Conservation (phyloP, 1,139 yeast genomes). For the Hemisphaericaspora subhashii region DNA sequence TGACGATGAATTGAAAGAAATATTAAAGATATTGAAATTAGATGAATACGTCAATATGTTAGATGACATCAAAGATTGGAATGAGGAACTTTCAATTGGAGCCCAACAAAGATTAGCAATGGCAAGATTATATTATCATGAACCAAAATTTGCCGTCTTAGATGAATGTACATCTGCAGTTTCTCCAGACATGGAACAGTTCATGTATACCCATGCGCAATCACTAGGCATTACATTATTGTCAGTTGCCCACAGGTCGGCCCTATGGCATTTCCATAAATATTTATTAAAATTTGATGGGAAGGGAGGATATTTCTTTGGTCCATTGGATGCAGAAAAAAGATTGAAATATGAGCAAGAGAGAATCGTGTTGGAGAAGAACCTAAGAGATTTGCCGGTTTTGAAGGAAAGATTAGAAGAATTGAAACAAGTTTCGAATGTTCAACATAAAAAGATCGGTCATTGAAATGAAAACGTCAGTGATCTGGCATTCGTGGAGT, state of each 20-base stretch:
- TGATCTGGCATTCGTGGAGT: neutral
- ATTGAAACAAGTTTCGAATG: conserved; percentile 51
- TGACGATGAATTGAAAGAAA: conserved; percentile 62
- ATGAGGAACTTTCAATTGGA: conserved; percentile 84
- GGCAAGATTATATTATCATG: conserved; percentile 89
- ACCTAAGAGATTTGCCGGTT: conserved; percentile 64
- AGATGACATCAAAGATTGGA: conserved; percentile 77
- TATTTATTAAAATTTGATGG: conserved; percentile 83
- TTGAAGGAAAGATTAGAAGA: conserved; percentile 65
- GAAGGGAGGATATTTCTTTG: conserved; percentile 72
- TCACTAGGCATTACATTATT: conserved; percentile 76
- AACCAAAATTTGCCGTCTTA: conserved; percentile 88
- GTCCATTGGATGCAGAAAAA: conserved; percentile 65
- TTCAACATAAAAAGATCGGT: conserved; percentile 36
- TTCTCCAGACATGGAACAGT: conserved; percentile 85
- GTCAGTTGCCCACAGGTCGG: conserved; percentile 90
- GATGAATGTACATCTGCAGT: conserved; percentile 97
- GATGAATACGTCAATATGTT: conserved; percentile 53
- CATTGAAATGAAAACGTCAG: conserved; percentile 3
- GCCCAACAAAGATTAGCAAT: conserved; percentile 93
- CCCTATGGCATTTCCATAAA: conserved; percentile 90
- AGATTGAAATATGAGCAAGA: conserved; percentile 73
- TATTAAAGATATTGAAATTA: conserved; percentile 59
- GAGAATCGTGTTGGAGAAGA: conserved; percentile 61
- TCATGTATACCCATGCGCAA: conserved; percentile 85